These are phyloP conservation scores for Apiotrichum sp. DNA, from an alignment of 1,284 basidiomycete species.

Conservation along the genomic window DNA sequence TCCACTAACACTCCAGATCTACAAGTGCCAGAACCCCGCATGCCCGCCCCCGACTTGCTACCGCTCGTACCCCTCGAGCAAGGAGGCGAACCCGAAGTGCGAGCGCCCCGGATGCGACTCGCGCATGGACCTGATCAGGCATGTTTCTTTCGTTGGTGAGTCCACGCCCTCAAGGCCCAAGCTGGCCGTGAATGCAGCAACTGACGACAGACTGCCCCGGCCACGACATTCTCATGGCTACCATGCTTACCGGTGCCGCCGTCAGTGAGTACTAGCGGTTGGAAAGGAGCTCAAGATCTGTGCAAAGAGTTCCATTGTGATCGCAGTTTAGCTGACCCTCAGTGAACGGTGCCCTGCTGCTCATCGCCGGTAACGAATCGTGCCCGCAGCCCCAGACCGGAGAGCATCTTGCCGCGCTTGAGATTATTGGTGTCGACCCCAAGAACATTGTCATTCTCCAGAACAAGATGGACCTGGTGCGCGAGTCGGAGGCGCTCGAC, in stretches of 20 bases:
- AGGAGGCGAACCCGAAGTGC: constrained; percentile 88
- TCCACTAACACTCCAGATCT: constrained; percentile 59
- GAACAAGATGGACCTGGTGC: constrained; percentile 94
- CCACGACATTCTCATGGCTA: constrained; percentile 94
- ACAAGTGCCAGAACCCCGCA: constrained; percentile 89
- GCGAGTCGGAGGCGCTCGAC: constrained; percentile 82
- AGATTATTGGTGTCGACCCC: constrained; percentile 87
- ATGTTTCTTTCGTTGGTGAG: constrained; percentile 84
- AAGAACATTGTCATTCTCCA: constrained; percentile 97
- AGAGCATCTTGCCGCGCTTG: constrained; percentile 95
- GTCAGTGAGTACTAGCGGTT: constrained; percentile 55
- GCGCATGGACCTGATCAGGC: constrained; percentile 81
- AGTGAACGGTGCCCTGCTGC: constrained; percentile 91
- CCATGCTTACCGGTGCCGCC: constrained; percentile 98
- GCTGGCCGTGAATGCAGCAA: background rate
- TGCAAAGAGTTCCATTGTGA: too few species aligned
- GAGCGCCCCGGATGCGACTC: constrained; percentile 86
- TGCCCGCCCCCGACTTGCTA: constrained; percentile 93
- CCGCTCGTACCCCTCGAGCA: constrained; percentile 85
- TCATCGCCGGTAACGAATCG: constrained; percentile 95
- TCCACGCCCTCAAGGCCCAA: background rate
- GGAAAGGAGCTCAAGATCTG: constrained; percentile 1
- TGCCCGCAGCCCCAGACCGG: constrained; percentile 99
- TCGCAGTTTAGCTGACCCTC: constrained; percentile 7
- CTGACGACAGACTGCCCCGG: constrained; percentile 55